These are phyloP conservation scores for Penicillium cataractarum DNA, from an alignment of 495 filamentous ascomycete genomes.

Conservation along the genomic window DNA sequence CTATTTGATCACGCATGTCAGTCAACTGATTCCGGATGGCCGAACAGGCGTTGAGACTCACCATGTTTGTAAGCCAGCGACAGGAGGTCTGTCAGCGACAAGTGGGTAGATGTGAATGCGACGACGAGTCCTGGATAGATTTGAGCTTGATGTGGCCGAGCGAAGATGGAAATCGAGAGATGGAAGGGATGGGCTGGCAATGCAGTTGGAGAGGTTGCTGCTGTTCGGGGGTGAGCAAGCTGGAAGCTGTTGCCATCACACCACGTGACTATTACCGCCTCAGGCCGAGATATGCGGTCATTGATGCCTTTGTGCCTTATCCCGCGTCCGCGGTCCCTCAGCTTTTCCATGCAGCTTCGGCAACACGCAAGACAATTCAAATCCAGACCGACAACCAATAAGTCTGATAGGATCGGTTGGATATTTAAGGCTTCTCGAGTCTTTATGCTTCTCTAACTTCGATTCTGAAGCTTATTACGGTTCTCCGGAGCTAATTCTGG, in stretches of 20 bases:
- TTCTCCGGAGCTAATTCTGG: background rate
- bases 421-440: background rate
- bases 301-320: slow-evolving; percentile 27
- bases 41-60: slow-evolving; percentile 28
- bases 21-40: slow-evolving; percentile 18
- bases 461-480: background rate
- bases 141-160: slow-evolving; percentile 5
- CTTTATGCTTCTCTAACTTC: background rate
- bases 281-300: slow-evolving; percentile 28
- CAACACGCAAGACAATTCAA: slow-evolving; percentile 9
- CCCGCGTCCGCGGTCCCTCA: slow-evolving; percentile 6
- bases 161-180: slow-evolving; percentile 10
- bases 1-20: slow-evolving; percentile 36
- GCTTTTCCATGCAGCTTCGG: background rate
- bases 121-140: background rate
- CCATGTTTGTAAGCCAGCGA: slow-evolving; percentile 40
- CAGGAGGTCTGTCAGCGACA: slow-evolving; percentile 20
- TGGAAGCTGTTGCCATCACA: slow-evolving; percentile 32
- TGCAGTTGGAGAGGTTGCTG: slow-evolving; percentile 20
- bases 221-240: slow-evolving; percentile 29
- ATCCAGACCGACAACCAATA: background rate
- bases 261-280: slow-evolving; percentile 30
- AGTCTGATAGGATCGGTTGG: background rate
- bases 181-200: slow-evolving; percentile 28
- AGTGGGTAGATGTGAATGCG: slow-evolving; percentile 4